These are phyloP conservation scores for Wickerhamia fluorescens DNA, from an alignment of 805 yeast genomes.

Conservation along the genomic window DNA sequence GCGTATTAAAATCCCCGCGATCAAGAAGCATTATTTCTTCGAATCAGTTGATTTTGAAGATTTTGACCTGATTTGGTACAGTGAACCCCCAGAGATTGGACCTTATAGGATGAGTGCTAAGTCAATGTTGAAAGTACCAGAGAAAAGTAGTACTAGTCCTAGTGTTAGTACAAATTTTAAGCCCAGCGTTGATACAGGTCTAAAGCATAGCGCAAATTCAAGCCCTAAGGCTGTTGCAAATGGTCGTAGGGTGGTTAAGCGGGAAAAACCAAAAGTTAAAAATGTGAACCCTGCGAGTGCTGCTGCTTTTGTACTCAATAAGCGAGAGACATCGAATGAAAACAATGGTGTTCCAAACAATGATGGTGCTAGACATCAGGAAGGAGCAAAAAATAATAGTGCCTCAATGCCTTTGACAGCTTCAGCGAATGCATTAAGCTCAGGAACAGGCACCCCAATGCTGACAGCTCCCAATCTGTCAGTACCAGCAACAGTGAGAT, in stretches of 20 bases:
- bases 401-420: constrained; percentile 18
- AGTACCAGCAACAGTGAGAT: no score
- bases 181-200: constrained; percentile 1
- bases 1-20: constrained; percentile 49
- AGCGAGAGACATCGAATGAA: constrained; percentile 11
- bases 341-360: constrained; percentile 3
- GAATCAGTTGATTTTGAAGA: constrained; percentile 59
- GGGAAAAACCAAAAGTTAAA: constrained; percentile 4
- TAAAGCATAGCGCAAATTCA: no score
- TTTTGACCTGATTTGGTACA: constrained; percentile 61
- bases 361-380: constrained; percentile 2
- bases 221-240: no score
- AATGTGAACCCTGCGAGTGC: constrained; percentile 23
- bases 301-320: constrained; percentile 34
- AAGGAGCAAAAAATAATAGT: constrained; percentile 12
- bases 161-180: constrained; percentile 8
- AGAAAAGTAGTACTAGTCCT: constrained; percentile 12
- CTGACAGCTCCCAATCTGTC: no score
- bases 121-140: constrained; percentile 71
- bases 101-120: constrained; percentile 72
- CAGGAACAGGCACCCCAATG: no score
- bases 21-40: constrained; percentile 71
- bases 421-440: no score
- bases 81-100: constrained; percentile 56
- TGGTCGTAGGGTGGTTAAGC: no score